phyloP scores from a whole-genome alignment of 306 rosid species.

The Fragaria iinumae region DNA sequence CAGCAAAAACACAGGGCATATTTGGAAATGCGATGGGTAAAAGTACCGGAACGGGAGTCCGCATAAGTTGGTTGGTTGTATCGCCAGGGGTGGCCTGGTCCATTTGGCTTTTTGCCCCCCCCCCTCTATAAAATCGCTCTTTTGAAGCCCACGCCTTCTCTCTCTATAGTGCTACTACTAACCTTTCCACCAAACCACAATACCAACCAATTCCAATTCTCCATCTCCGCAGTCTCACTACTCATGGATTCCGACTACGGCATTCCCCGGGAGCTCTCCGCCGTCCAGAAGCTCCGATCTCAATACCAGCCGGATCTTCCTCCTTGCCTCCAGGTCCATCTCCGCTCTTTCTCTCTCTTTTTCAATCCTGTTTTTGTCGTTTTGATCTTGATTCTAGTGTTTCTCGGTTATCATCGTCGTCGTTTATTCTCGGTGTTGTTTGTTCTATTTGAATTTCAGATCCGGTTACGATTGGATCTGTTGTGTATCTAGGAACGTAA shows the following conservation, averaged over 20 bases:
- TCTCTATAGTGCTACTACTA: neutral
- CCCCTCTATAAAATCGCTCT: conserved; percentile 11
- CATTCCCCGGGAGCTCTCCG: conserved; percentile 90
- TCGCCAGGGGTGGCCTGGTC: conserved; percentile 12
- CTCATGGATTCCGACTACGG: conserved; percentile 88
- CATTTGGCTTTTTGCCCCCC: neutral
- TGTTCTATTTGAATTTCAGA: neutral
- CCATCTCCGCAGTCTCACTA: neutral
- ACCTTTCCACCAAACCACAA: neutral
- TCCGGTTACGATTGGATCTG: conserved; percentile 5
- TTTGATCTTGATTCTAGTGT: neutral
- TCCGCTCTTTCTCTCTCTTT: neutral
- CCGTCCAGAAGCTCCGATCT: conserved; percentile 72
- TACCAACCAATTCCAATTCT: neutral
- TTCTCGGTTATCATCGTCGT: neutral
- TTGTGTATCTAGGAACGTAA: neutral
- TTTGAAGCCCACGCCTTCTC: neutral
- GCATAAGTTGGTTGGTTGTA: neutral
- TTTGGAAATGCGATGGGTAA: neutral
- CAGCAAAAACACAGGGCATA: neutral
- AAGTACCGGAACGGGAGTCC: neutral
- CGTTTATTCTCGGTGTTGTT: neutral
- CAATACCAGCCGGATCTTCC: conserved; percentile 76
- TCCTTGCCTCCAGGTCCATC: conserved; percentile 72
- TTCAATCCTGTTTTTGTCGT: neutral